These are phyloP conservation scores for Croton setiger DNA, from an alignment of 441 rosid species.

Conservation along the genomic window DNA sequence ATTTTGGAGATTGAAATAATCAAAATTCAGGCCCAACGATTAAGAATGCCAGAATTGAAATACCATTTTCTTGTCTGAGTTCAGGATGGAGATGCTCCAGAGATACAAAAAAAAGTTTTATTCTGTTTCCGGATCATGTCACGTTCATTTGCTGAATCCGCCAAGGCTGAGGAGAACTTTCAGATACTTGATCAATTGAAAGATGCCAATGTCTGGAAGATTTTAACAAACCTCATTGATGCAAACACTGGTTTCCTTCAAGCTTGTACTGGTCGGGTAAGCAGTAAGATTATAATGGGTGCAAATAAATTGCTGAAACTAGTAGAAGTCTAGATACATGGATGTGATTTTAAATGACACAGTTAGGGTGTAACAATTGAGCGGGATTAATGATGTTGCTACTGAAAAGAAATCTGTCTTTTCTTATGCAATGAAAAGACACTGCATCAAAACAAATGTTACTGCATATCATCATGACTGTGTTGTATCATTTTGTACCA, in stretches of 20 bases:
- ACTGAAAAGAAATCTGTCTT: too few relatives aligned
- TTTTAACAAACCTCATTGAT: slow-evolving; percentile 68
- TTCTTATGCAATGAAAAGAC: too few relatives aligned
- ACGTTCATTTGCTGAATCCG: slow-evolving; percentile 81
- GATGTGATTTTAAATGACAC: not conserved
- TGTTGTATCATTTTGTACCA: not conserved
- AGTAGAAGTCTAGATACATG: not conserved
- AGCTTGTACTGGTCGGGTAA: slow-evolving; percentile 71
- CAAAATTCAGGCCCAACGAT: slow-evolving; percentile 15
- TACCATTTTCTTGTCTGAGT: slow-evolving; percentile 27
- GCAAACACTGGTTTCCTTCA: slow-evolving; percentile 65
- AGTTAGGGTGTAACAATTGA: not conserved
- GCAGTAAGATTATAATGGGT: slow-evolving; percentile 24
- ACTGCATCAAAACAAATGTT: too few relatives aligned
- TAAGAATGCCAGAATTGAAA: slow-evolving; percentile 21
- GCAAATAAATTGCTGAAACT: slow-evolving; percentile 13
- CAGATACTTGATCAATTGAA: slow-evolving; percentile 91
- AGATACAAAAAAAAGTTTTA: slow-evolving; percentile 71
- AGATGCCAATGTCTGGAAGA: slow-evolving; percentile 95
- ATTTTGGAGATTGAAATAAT: slow-evolving; percentile 22
- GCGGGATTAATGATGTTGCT: not conserved
- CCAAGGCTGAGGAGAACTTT: slow-evolving; percentile 85
- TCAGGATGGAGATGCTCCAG: slow-evolving; percentile 85
- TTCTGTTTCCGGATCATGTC: slow-evolving; percentile 90
- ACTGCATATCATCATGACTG: too few relatives aligned